A percentile compares a stretch with the other conserved stretches of the same genome.
Conservation (phyloP, 176 grass and related monocot genomes). For the Aechmea fasciata region DNA sequence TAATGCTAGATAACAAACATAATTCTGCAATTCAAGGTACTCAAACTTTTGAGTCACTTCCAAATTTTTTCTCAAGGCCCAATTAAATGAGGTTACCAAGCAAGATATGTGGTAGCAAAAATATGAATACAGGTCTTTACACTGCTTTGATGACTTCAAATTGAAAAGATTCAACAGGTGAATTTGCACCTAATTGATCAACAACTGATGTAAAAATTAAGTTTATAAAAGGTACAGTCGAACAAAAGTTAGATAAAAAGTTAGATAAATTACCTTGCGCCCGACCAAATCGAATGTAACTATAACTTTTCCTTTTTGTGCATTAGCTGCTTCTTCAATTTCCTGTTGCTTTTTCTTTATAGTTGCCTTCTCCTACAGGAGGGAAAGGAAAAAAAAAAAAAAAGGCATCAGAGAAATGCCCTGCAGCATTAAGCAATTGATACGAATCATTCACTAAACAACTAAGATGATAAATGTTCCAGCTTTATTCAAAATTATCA, state of each 20-base stretch:
- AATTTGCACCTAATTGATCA: not conserved
- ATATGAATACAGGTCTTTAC: not conserved
- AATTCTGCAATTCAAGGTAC: no score
- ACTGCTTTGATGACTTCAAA: no score
- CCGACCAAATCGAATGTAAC: conserved; percentile 97
- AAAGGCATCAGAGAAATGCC: not conserved
- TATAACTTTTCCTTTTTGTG: conserved; percentile 52
- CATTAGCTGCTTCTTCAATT: conserved; percentile 62
- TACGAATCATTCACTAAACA: not conserved
- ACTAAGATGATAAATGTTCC: not conserved
- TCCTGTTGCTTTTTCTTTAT: conserved; percentile 61
- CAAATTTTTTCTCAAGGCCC: no score
- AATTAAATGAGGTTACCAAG: no score
- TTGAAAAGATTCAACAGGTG: conserved; percentile 3
- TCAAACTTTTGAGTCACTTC: no score
- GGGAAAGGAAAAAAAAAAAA: not conserved
- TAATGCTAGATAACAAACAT: no score
- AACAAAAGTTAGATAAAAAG: conserved; percentile 6
- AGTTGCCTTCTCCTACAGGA: conserved; percentile 59
- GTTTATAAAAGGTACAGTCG: not conserved
- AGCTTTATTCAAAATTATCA: no score
- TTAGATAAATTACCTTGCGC: conserved; percentile 58
- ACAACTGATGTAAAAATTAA: not conserved
- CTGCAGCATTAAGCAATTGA: not conserved
- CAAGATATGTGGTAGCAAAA: not conserved